Base-by-base conservation (phyloP, 345 rosid species). In the Iberis pinnata region DNA sequence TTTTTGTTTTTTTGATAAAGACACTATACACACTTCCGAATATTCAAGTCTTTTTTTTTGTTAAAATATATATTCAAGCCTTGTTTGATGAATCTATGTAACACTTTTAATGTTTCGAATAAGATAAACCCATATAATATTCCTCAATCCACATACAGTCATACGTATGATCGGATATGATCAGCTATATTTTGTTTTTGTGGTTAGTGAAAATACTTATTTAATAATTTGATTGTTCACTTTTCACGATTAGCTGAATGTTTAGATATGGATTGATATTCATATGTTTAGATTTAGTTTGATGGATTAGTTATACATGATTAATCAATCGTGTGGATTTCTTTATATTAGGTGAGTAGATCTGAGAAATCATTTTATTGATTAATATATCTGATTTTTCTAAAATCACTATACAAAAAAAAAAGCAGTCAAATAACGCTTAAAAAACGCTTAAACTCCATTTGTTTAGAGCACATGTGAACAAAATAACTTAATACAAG, bases 331-430 rank as follows among this genome's bases (percentile, higher is more conserved):
- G 55, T 45, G 35, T 36, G 35, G 46, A 53, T 25, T 13, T 62
- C n/a, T 35, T 43, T 13, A 44, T n/a, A 5, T n/a, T 27, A 29
- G 43, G 55, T 47, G 35, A 29, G 16, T 63, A 20, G 56, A 56
- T 64, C 44, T 64, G 11, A 49, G n/a, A 32, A 56, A 47, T 16
- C 15, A 11, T 10, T 19, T 39, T 4, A 4, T 32, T 42, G 58
- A 42, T 16, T 15, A 29, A 0, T 27, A 39, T 13, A 12, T 35
- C 27, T 43, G 13, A 35, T 43, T 61, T 33, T 18, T 10, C 45
- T 26, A 14, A 18, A 11, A 11, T 19, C 59, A n/a, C n/a, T n/a
- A n/a, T n/a, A n/a, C n/a, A n/a, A n/a, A n/a, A n/a, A n/a, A n/a
- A n/a, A n/a, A n/a, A n/a, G n/a, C n/a, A n/a, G n/a, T n/a, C n/a